Conservation (phyloP, 495 filamentous ascomycete species). For the Aspergillus hancockii region DNA sequence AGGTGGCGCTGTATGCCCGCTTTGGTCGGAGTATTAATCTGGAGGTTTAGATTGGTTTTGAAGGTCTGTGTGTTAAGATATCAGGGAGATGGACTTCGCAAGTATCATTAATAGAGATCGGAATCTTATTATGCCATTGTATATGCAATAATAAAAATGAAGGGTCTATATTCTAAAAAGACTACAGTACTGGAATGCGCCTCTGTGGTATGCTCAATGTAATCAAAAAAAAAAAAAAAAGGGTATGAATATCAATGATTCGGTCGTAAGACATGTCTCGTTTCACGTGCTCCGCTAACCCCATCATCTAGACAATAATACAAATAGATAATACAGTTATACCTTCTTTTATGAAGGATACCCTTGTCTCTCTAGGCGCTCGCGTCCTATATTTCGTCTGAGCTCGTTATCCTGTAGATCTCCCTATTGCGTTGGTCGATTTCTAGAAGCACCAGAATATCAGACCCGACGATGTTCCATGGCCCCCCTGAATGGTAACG, state of each 20-base stretch:
- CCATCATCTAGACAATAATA: slow-evolving; percentile 7
- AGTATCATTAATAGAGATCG: slow-evolving; percentile 1
- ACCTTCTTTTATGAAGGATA: neutral
- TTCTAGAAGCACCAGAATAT: neutral
- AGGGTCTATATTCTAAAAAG: neutral
- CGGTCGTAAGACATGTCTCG: slow-evolving; percentile 23
- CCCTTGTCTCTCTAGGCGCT: neutral
- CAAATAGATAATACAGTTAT: slow-evolving; percentile 3
- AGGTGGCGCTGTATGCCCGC: slow-evolving; percentile 87
- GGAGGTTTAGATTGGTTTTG: slow-evolving; percentile 62
- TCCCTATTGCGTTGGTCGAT: neutral
- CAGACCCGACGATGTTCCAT: neutral
- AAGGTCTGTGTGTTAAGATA: neutral
- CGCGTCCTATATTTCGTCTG: neutral
- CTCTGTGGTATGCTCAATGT: neutral
- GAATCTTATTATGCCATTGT: neutral
- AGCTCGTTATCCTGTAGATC: neutral
- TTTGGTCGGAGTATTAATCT: slow-evolving; percentile 96
- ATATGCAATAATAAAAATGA: neutral
- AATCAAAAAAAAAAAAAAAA: too few relatives aligned
- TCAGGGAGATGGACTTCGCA: neutral
- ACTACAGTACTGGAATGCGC: neutral
- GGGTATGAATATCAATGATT: slow-evolving; percentile 5
- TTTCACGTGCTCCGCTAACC: slow-evolving; percentile 20
- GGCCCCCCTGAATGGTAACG: neutral